Conservation (phyloP, 192 early-diverging fungal genomes). For the Coemansia sp. region DNA sequence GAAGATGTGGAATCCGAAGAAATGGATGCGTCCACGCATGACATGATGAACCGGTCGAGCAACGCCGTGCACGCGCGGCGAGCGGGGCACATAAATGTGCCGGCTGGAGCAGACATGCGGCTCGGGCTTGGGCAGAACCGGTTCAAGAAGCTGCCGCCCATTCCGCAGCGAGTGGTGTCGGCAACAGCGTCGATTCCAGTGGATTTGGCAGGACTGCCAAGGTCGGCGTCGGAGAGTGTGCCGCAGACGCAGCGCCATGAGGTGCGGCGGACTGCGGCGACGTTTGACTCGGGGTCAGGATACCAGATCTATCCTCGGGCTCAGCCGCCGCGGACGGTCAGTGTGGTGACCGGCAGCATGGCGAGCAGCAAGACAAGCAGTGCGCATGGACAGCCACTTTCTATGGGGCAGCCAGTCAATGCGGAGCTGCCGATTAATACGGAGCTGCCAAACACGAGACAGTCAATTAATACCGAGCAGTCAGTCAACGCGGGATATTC, state of each 20-base stretch:
- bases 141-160: slow-evolving; percentile 13
- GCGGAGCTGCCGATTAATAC: neutral
- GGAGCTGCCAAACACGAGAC: neutral
- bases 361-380: neutral
- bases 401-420: neutral
- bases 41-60: slow-evolving; percentile 32
- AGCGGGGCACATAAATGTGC: slow-evolving; percentile 11
- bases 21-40: slow-evolving; percentile 18
- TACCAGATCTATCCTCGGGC: neutral
- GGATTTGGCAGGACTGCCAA: neutral
- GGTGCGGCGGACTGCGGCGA: neutral
- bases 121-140: neutral
- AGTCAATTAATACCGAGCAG: neutral
- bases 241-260: neutral
- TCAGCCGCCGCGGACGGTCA: neutral
- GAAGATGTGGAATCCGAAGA: neutral
- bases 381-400: neutral
- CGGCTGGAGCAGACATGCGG: neutral
- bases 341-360: neutral
- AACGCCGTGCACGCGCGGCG: slow-evolving; percentile 34
- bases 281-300: slow-evolving; percentile 1
- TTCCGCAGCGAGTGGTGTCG: slow-evolving; percentile 11
- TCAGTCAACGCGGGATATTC: neutral
- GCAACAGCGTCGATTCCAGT: slow-evolving; percentile 2
- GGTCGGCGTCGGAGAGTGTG: neutral